phyloP scores from a whole-genome alignment of 345 rosid genomes.

The Melastoma malabathricum region DNA sequence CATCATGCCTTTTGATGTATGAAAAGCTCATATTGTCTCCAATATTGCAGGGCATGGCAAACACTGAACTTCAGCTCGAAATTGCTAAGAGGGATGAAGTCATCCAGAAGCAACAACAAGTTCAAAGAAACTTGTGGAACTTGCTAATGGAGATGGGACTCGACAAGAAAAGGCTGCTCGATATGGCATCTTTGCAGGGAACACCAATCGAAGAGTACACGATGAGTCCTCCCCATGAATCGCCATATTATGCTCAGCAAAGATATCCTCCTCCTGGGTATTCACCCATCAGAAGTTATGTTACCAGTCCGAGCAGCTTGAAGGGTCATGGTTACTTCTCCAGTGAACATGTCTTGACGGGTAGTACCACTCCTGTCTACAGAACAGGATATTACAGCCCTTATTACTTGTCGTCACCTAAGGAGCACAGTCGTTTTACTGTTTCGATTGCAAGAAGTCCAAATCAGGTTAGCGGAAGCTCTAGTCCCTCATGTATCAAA shows the following conservation, averaged over 20 bases:
- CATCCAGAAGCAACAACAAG: constrained; percentile 79
- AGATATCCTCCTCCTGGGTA: constrained; percentile 12
- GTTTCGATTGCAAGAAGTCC: too few relatives aligned
- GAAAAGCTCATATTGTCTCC: neutral
- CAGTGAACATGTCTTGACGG: too few relatives aligned
- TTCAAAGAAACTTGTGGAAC: constrained; percentile 71
- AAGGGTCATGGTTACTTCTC: too few relatives aligned
- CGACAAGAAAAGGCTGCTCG: constrained; percentile 56
- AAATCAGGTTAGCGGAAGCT: too few relatives aligned
- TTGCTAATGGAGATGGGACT: constrained; percentile 68
- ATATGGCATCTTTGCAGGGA: constrained; percentile 71
- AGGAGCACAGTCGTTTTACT: too few relatives aligned
- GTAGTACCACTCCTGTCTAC: too few relatives aligned
- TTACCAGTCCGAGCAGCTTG: too few relatives aligned
- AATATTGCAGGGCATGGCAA: constrained; percentile 63
- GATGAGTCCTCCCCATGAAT: constrained; percentile 26
- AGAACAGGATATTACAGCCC: too few relatives aligned
- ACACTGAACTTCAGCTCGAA: constrained; percentile 87
- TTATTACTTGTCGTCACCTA: too few relatives aligned
- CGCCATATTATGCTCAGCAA: constrained; percentile 21
- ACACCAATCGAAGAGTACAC: constrained; percentile 68
- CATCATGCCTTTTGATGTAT: neutral
- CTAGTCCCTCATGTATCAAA: too few relatives aligned
- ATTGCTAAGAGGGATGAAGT: constrained; percentile 96
- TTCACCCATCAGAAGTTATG: too few relatives aligned